A percentile compares a stretch with the other conserved stretches of the same genome.
Conservation (phyloP, 2,329 filamentous ascomycete genomes). For the Teratosphaeria gauchensis region DNA sequence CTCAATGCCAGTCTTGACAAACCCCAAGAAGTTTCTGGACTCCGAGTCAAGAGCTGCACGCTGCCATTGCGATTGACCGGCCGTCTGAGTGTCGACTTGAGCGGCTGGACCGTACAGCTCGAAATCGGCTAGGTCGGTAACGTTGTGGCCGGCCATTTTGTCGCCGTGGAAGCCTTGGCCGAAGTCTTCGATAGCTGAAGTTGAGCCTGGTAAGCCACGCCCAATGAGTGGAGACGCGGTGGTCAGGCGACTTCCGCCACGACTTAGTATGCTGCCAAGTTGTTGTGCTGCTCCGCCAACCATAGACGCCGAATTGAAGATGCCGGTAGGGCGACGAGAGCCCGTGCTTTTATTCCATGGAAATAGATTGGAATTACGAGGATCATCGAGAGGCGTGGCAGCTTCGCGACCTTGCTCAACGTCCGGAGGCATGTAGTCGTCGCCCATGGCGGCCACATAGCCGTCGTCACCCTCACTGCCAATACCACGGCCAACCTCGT, state of each 20-base stretch:
- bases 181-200: constrained; percentile 8
- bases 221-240: constrained; percentile 54
- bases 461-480: constrained; percentile 8
- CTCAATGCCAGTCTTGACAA: constrained; percentile 41
- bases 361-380: constrained; percentile 48
- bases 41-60: constrained; percentile 48
- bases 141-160: constrained; percentile 3
- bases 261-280: constrained; percentile 24
- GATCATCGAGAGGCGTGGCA: constrained; percentile 54
- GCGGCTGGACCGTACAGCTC: constrained; percentile 38
- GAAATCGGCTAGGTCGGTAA: constrained; percentile 29
- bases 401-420: constrained; percentile 64
- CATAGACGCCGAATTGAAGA: constrained; percentile 25
- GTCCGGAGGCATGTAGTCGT: constrained; percentile 30
- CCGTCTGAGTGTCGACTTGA: constrained; percentile 41
- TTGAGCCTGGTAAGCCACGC: constrained; percentile 24
- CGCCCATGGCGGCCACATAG: constrained; percentile 11
- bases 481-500: constrained; percentile 25
- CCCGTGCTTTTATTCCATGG: constrained; percentile 51
- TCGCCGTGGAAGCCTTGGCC: constrained; percentile 9
- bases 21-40: constrained; percentile 53
- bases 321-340: constrained; percentile 33
- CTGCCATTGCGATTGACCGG: constrained; percentile 39
- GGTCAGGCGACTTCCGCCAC: constrained; percentile 43
- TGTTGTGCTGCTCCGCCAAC: constrained; percentile 9